Evolutionary conservation across 257 asterid genomes (phyloP).

Genomic region (Capsicum pubescens): DNA sequence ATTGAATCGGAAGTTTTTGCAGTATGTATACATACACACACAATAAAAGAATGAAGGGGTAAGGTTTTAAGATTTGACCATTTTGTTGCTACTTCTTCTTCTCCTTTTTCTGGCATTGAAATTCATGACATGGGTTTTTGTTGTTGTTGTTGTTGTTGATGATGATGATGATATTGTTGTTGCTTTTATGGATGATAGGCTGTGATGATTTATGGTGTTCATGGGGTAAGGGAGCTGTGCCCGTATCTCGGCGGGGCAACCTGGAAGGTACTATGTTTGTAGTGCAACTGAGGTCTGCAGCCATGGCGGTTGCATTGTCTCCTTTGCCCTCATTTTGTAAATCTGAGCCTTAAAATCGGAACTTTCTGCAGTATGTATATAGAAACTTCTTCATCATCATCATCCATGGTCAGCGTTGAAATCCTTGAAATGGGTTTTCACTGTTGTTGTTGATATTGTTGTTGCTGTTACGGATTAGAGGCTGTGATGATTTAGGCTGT

Average conservation of each 20-base stretch:
- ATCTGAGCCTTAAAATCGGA: background rate
- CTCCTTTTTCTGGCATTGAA: too few relatives aligned
- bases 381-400: too few relatives aligned
- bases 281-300: conserved; percentile 18
- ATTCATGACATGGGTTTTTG: too few relatives aligned
- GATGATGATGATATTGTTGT: background rate
- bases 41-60: too few relatives aligned
- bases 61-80: background rate
- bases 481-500: too few relatives aligned
- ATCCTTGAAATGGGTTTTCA: too few relatives aligned
- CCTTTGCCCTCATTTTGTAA: background rate
- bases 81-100: background rate
- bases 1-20: background rate
- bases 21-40: background rate
- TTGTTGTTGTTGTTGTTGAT: background rate
- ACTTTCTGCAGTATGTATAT: too few relatives aligned
- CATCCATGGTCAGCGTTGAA: too few relatives aligned
- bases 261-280: background rate
- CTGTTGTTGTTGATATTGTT: too few relatives aligned
- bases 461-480: too few relatives aligned
- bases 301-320: conserved; percentile 25
- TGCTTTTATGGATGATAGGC: background rate
- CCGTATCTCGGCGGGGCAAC: conserved; percentile 36
- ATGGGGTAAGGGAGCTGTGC: background rate
- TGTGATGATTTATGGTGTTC: background rate